Evolutionary conservation across 192 early-diverging fungal species (phyloP), one percentile per base, ranked within the genome.

Genomic region (Podila verticillata): DNA sequence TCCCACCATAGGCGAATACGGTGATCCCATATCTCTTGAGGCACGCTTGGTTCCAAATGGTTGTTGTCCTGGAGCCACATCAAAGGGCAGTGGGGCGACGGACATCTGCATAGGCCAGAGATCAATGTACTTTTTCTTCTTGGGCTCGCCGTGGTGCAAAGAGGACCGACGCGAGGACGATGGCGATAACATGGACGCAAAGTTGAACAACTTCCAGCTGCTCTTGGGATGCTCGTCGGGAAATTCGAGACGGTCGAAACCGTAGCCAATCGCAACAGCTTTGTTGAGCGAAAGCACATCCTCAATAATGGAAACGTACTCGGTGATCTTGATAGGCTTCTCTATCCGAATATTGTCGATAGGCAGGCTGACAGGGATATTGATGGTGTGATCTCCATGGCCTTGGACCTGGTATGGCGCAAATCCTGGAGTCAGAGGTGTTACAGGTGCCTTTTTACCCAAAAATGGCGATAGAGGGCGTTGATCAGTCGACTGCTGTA

Each of bases 291-390:
- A 75, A 65, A 93, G 68, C 5, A 89, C 83, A 63, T 93, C 89
- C 60, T 93, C 92, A 47, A 93, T 91, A 31, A 93, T 92, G 22
- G 89, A 87, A 51, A 93, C 84, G 61, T 92, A 93, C 0, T 91
- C 90, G 2, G 77, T 73, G 6, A 84, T 82, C 6, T 70, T 73
- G 63, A 93, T 91, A 0, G 90, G 81, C n/a, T 83, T 61, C 63
- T 91, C 89, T 36, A 87, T 84, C 28, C 83, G 74, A 15, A 88
- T 88, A 15, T 75, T 82, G 57, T 91, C 90, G 1, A 86, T 89
- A 0, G 90, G 90, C 28, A 91, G 81, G 54, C 66, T 71, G 56
- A 75, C 58, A 5, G 72, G 68, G 20, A 84, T 70, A 61, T 84
- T 65, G 54, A 84, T 36, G 4, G 67, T 82, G 26, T 81, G 70